Base-by-base conservation (phyloP, 2,329 filamentous ascomycete genomes). In the Aspergillus uvarum region DNA sequence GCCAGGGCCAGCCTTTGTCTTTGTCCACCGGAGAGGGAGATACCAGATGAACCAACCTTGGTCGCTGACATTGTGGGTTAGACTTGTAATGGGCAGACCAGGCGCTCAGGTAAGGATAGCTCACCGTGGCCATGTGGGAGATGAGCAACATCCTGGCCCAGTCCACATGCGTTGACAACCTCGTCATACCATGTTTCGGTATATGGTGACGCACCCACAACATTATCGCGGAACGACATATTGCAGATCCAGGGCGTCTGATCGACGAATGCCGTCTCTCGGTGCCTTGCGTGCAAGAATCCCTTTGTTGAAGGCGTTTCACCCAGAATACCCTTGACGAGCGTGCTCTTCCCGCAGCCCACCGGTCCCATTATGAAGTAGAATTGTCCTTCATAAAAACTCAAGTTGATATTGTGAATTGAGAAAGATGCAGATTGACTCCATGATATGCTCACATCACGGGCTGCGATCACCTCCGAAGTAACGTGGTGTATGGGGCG, bases 181-280 rank as follows among this genome's bases (percentile, higher is more conserved):
- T 35, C 14, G 11, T 51, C 31, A 21, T 51, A 51, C 29, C 24
- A 31, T 11, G 29, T 21, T 3, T 31, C 26, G 8, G 31, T 26
- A 14, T 2, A 62, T 0, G 72, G 74, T 0, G 77, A 76, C 1
- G 49, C 16, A 5, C 29, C 54, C 6, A 56, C 38, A 54, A 93
- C 88, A 68, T 93, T 94, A 55, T 92, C 87, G 56, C 83, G 85
- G 63, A 94, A 85, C n/a, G 85, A 89, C 1, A 87, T 87, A 67
- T 92, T 92, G 69, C 92, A 89, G 47, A 93, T 89, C 90, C 89
- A 93, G 0, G 90, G 89, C 6, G 88, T 90, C 69, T 92, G 89
- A 2, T 87, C 83, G 47, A 54, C 60, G 47, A 56, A 62, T 22
- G 55, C 54, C 22, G 54, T 57, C 12, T 21, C 35, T 10, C 7